A percentile compares a stretch with the other conserved stretches of the same genome.
These are phyloP conservation scores for Hypoxylon perforatum DNA, from an alignment of 495 filamentous ascomycete genomes.

Conservation along the genomic window DNA sequence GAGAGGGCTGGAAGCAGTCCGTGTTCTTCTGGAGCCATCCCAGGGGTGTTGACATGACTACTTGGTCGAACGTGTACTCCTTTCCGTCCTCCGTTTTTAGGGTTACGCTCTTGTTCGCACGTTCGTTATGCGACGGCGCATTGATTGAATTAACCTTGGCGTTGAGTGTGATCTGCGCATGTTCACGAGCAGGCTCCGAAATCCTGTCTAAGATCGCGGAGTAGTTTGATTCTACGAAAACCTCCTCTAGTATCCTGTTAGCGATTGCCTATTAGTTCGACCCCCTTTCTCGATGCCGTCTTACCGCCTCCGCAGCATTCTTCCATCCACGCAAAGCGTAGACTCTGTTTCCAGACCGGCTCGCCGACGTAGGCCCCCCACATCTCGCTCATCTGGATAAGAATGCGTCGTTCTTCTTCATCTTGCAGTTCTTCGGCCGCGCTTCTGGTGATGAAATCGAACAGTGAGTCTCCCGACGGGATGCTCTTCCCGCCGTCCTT, in stretches of 20 bases:
- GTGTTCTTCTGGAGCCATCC: conserved; percentile 78
- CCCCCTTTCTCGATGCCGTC: conserved; percentile 34
- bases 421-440: conserved; percentile 30
- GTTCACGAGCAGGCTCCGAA: conserved; percentile 60
- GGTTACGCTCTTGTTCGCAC: conserved; percentile 53
- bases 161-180: conserved; percentile 64
- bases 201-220: conserved; percentile 68
- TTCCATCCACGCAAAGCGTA: conserved; percentile 80
- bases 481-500: conserved; percentile 58
- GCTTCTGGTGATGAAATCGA: conserved; percentile 70
- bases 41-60: conserved; percentile 75
- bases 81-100: conserved; percentile 49
- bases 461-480: conserved; percentile 67
- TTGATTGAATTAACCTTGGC: conserved; percentile 64
- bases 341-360: conserved; percentile 71
- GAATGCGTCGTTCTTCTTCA: conserved; percentile 29
- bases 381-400: conserved; percentile 66
- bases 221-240: conserved; percentile 78
- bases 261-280: not conserved
- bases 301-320: conserved; percentile 77
- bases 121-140: conserved; percentile 10
- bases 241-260: conserved; percentile 61
- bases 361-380: conserved; percentile 82
- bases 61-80: conserved; percentile 68
- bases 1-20: conserved; percentile 65